phyloP scores from a whole-genome alignment of 139 green algal species.

The Chlorella sp. region DNA sequence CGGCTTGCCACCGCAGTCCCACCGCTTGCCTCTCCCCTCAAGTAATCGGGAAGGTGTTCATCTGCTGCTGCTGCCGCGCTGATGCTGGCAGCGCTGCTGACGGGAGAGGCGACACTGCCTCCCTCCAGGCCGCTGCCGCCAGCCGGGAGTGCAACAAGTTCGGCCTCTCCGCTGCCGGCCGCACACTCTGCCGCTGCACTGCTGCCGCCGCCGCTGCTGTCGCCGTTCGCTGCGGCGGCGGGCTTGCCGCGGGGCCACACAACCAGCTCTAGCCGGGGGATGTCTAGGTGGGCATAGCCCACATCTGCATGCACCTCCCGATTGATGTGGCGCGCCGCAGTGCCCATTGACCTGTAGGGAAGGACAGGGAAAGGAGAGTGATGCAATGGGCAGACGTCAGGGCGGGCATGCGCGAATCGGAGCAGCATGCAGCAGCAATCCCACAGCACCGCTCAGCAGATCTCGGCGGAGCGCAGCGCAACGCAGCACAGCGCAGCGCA shows the following conservation, averaged over 20 bases:
- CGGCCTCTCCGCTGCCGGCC: background rate
- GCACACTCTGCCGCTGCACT: background rate
- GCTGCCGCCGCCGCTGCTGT: background rate
- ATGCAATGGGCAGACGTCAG: background rate
- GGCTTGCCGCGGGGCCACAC: conserved; percentile 31
- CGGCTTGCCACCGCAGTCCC: background rate
- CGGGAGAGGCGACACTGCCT: background rate
- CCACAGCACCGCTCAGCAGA: background rate
- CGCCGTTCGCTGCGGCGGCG: background rate
- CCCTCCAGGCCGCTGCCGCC: background rate
- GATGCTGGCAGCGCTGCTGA: background rate
- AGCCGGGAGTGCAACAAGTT: too few relatives aligned
- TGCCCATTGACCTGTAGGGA: conserved; percentile 5
- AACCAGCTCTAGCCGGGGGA: conserved; percentile 43
- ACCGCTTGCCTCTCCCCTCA: background rate
- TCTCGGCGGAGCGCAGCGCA: background rate
- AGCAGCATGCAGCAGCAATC: too few relatives aligned
- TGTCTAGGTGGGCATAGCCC: conserved; percentile 43
- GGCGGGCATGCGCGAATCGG: too few relatives aligned
- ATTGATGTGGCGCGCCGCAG: background rate
- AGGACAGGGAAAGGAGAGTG: too few relatives aligned
- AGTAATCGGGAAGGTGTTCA: background rate
- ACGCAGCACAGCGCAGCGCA: background rate
- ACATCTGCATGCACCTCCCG: conserved; percentile 37
- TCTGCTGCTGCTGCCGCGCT: background rate